phyloP scores from a whole-genome alignment of 2,329 filamentous ascomycete genomes.

The Phialophora verrucosa region DNA sequence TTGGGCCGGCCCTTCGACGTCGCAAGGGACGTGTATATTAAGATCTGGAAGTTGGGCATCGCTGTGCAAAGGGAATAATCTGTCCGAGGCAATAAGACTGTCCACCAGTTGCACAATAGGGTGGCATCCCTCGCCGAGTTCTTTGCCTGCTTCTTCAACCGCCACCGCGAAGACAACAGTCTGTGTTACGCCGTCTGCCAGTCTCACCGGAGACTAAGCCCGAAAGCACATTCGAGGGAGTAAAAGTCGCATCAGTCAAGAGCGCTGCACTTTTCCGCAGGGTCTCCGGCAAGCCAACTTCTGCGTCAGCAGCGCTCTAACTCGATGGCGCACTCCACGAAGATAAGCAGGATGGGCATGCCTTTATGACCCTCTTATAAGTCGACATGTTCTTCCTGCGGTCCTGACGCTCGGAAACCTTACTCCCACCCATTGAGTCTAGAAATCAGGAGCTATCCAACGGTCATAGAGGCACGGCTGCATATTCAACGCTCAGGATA shows the following conservation, averaged over 20 bases:
- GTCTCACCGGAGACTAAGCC: neutral
- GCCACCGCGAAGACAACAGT: neutral
- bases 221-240: slow-evolving; percentile 5
- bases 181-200: neutral
- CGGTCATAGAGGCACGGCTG: neutral
- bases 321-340: neutral
- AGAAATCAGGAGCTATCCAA: neutral
- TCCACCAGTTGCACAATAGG: neutral
- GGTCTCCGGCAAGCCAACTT: slow-evolving; percentile 1
- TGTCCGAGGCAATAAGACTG: neutral
- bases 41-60: slow-evolving; percentile 4
- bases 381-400: neutral
- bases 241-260: neutral
- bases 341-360: neutral
- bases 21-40: slow-evolving; percentile 7
- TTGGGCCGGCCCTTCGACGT: slow-evolving; percentile 4
- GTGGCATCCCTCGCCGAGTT: neutral
- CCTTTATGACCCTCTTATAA: neutral
- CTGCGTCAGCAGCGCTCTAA: neutral
- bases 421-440: neutral
- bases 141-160: slow-evolving; percentile 4
- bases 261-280: neutral
- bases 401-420: neutral
- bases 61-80: neutral
- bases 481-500: neutral